Evolutionary conservation across 2,329 filamentous ascomycete genomes (phyloP).

Genomic region (Epichloe scottii): DNA sequence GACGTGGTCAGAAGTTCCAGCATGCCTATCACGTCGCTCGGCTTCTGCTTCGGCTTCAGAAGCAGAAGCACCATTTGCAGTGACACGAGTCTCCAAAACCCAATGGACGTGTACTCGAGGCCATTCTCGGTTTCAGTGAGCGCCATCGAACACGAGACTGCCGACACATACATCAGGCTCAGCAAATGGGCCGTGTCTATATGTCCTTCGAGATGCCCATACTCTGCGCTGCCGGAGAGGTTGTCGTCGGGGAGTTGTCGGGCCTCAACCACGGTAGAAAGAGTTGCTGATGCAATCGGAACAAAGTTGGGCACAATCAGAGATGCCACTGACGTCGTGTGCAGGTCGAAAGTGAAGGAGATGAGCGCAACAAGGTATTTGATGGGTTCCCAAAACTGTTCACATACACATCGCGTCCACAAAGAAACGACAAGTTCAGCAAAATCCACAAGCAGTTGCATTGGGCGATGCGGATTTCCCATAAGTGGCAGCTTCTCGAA

Average conservation of each 20-base stretch:
- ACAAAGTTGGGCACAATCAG: conserved; percentile 46
- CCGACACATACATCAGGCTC: conserved; percentile 51
- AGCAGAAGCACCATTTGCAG: conserved; percentile 55
- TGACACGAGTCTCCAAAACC: conserved; percentile 58
- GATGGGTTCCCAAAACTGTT: conserved; percentile 51
- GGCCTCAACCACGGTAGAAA: conserved; percentile 45
- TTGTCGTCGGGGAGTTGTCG: conserved; percentile 37
- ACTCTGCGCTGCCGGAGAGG: conserved; percentile 28
- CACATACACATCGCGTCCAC: conserved; percentile 55
- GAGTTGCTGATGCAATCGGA: conserved; percentile 43
- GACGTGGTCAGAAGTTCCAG: conserved; percentile 56
- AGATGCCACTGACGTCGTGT: conserved; percentile 46
- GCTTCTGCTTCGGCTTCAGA: conserved; percentile 53
- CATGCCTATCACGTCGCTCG: conserved; percentile 50
- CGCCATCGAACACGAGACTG: conserved; percentile 43
- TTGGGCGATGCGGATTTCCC: conserved; percentile 34
- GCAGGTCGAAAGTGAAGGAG: conserved; percentile 48
- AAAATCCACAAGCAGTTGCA: conserved; percentile 50
- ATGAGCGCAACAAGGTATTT: conserved; percentile 53
- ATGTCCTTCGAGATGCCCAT: conserved; percentile 30
- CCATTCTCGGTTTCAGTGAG: conserved; percentile 18
- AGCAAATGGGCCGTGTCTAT: conserved; percentile 53
- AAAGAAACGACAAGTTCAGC: conserved; percentile 50
- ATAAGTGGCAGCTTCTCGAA: conserved; percentile 53
- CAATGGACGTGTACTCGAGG: conserved; percentile 18